Percentiles rank a stretch among this genome's conserved stretches.
Conservation (phyloP, 345 rosid species). For the Rubroshorea leprosula region DNA sequence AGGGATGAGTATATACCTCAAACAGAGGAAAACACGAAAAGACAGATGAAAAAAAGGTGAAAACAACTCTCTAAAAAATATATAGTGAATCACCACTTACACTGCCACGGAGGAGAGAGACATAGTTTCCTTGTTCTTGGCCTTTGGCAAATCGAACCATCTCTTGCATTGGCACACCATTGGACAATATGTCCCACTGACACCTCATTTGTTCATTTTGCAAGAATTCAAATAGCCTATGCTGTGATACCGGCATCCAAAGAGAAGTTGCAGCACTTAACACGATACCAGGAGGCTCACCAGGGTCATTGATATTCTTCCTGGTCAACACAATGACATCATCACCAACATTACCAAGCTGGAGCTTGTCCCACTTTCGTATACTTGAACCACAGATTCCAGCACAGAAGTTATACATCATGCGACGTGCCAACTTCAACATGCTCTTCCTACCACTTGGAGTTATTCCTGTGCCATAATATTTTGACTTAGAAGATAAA, state of each 20-base stretch:
- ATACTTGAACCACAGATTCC: constrained; percentile 52
- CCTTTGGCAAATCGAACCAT: constrained; percentile 61
- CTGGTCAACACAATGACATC: constrained; percentile 63
- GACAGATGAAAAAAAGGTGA: neutral
- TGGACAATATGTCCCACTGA: constrained; percentile 65
- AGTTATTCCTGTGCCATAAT: constrained; percentile 35
- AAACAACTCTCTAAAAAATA: neutral
- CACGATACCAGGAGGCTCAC: constrained; percentile 59
- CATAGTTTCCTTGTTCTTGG: constrained; percentile 58
- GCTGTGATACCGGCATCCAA: constrained; percentile 55
- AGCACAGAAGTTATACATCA: constrained; percentile 56
- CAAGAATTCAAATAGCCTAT: constrained; percentile 50
- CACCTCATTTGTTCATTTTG: constrained; percentile 47
- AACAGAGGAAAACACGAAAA: neutral
- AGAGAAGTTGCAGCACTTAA: constrained; percentile 65
- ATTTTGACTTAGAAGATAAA: neutral
- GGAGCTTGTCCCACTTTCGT: constrained; percentile 51
- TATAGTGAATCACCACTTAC: constrained; percentile 23
- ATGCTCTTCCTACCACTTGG: constrained; percentile 49
- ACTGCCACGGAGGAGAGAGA: constrained; percentile 52
- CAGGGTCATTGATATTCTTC: constrained; percentile 51
- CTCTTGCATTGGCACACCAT: constrained; percentile 61
- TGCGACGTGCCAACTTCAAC: constrained; percentile 61
- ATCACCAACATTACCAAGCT: constrained; percentile 43
- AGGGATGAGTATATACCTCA: no score